A percentile compares a stretch with the other conserved stretches of the same genome.
Evolutionary conservation across 176 grass and related monocot species (phyloP).

Genomic region (Musa beccarii): DNA sequence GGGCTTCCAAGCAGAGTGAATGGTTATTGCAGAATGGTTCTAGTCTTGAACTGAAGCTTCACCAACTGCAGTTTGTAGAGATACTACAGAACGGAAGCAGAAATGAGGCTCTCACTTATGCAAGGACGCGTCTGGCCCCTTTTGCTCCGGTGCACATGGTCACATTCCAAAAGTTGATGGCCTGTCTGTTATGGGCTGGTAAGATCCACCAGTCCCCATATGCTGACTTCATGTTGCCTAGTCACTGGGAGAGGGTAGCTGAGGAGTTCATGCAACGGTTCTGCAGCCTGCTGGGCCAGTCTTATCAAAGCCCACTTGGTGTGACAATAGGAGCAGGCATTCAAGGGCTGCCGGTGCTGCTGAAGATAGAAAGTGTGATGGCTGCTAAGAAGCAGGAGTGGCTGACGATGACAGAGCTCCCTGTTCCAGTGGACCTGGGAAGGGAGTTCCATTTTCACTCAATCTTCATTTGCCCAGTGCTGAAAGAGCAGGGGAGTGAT

Average conservation of each 20-base stretch:
- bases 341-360: constrained; percentile 65
- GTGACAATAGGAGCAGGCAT: constrained; percentile 57
- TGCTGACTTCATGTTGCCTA: constrained; percentile 43
- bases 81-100: constrained; percentile 52
- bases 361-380: constrained; percentile 72
- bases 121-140: constrained; percentile 39
- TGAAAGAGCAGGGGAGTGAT: constrained; percentile 66
- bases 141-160: constrained; percentile 42
- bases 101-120: constrained; percentile 55
- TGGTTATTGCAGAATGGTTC: constrained; percentile 48
- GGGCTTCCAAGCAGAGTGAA: constrained; percentile 59
- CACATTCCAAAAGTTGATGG: constrained; percentile 60
- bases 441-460: constrained; percentile 91
- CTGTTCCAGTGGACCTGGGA: constrained; percentile 60
- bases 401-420: constrained; percentile 84
- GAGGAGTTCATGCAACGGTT: constrained; percentile 66
- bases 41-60: constrained; percentile 78
- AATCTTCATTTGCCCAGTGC: constrained; percentile 84
- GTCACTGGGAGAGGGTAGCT: constrained; percentile 53
- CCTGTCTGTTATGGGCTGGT: constrained; percentile 56
- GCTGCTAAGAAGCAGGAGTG: constrained; percentile 76
- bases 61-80: constrained; percentile 70
- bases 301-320: constrained; percentile 45
- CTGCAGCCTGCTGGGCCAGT: constrained; percentile 60
- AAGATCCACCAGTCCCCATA: constrained; percentile 75